phyloP scores from a whole-genome alignment of 2,329 filamentous ascomycete species.

The Aspergillus chevalieri region DNA sequence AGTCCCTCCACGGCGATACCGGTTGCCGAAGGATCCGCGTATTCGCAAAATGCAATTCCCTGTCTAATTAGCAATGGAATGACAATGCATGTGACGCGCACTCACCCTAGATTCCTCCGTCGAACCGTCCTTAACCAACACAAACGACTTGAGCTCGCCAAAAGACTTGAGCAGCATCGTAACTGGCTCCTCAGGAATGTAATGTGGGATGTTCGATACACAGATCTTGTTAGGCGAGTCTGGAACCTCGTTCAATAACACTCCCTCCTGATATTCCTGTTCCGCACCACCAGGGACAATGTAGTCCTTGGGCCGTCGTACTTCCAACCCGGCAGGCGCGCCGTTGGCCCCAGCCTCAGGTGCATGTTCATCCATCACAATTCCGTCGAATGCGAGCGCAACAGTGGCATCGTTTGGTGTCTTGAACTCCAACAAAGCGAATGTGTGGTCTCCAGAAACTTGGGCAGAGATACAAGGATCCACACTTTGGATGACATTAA shows the following conservation, averaged over 20 bases:
- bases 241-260: conserved; percentile 72
- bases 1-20: conserved; percentile 83
- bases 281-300: conserved; percentile 82
- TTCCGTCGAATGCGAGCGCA: conserved; percentile 82
- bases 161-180: conserved; percentile 85
- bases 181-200: conserved; percentile 85
- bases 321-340: conserved; percentile 55
- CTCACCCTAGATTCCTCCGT: conserved; percentile 83
- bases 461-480: conserved; percentile 84
- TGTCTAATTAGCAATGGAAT: conserved; percentile 33
- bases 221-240: conserved; percentile 95
- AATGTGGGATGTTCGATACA: conserved; percentile 80
- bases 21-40: conserved; percentile 67
- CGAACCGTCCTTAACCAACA: conserved; percentile 77
- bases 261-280: conserved; percentile 65
- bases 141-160: conserved; percentile 86
- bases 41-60: conserved; percentile 97
- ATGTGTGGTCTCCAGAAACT: conserved; percentile 69
- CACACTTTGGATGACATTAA: conserved; percentile 78
- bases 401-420: conserved; percentile 81
- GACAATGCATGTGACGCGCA: conserved; percentile 10
- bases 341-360: conserved; percentile 50
- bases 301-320: conserved; percentile 91
- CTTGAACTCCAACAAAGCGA: conserved; percentile 89
- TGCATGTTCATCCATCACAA: conserved; percentile 73